A percentile compares a stretch with the other conserved stretches of the same genome.
These are phyloP conservation scores for Paracoccidioides lutzii DNA, from an alignment of 2,329 filamentous ascomycete genomes.

Conservation along the genomic window DNA sequence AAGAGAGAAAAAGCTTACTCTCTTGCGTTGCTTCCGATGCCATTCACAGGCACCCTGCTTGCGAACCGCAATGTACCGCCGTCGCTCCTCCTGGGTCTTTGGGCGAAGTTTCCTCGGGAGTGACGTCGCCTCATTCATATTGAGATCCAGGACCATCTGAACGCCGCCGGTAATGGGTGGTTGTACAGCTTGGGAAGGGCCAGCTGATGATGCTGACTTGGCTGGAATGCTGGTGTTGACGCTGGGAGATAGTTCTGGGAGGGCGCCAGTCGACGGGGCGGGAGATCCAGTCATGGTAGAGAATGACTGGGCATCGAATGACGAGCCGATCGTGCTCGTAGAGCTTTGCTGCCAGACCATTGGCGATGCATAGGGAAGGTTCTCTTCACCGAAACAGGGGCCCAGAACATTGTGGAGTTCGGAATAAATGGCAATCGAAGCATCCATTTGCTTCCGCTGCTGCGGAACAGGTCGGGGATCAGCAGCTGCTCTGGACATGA, in stretches of 20 bases:
- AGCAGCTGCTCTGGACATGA: conserved; percentile 26
- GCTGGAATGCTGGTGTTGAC: neutral
- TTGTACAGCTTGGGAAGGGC: neutral
- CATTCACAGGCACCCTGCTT: conserved; percentile 33
- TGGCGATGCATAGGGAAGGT: neutral
- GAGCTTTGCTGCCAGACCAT: conserved; percentile 8
- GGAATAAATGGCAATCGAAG: conserved; percentile 30
- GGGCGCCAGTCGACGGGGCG: conserved; percentile 13
- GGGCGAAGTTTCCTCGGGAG: conserved; percentile 32
- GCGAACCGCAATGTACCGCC: conserved; percentile 32
- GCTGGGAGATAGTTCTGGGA: conserved; percentile 6
- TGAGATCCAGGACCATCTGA: conserved; percentile 31
- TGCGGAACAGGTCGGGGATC: conserved; percentile 23
- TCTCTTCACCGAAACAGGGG: neutral
- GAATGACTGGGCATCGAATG: conserved; percentile 13
- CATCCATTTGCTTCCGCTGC: conserved; percentile 31
- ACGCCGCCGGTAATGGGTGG: conserved; percentile 16
- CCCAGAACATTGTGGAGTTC: conserved; percentile 23
- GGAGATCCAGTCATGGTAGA: conserved; percentile 16
- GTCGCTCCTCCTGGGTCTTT: conserved; percentile 29
- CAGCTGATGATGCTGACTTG: conserved; percentile 7
- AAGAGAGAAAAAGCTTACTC: conserved; percentile 18
- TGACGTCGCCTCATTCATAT: conserved; percentile 31
- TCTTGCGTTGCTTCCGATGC: conserved; percentile 32
- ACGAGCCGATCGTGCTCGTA: conserved; percentile 1